phyloP scores from a whole-genome alignment of 768 basidiomycete genomes.

The Xerocomellus chrysenteron region DNA sequence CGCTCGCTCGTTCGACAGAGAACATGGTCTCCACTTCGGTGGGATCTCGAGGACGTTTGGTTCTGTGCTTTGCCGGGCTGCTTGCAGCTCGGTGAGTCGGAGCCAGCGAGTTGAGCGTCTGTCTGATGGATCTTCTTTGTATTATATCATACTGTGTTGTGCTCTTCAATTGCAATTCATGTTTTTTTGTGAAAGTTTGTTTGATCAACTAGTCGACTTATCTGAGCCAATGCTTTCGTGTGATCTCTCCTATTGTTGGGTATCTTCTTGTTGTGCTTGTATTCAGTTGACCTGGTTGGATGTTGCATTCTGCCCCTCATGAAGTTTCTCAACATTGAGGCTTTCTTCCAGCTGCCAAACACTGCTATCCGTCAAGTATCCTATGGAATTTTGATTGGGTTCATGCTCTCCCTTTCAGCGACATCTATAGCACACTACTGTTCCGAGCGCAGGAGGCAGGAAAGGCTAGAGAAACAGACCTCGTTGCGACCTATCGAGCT shows the following conservation, averaged over 20 bases:
- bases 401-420: conserved; percentile 72
- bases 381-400: conserved; percentile 66
- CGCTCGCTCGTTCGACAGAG: conserved; percentile 68
- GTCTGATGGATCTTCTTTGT: conserved; percentile 55
- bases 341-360: conserved; percentile 26
- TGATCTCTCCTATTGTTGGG: too few species aligned
- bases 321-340: conserved; percentile 7
- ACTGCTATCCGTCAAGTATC: conserved; percentile 35
- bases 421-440: conserved; percentile 60
- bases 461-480: conserved; percentile 27
- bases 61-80: conserved; percentile 29
- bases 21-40: conserved; percentile 44
- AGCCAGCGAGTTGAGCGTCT: conserved; percentile 58
- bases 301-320: conserved; percentile 1
- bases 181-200: too few species aligned
- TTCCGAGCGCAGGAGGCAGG: conserved; percentile 47
- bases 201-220: too few species aligned
- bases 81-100: conserved; percentile 23
- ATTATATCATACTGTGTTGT: too few species aligned
- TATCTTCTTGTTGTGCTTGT: too few species aligned
- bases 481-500: conserved; percentile 64
- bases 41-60: conserved; percentile 68
- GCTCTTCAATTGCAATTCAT: too few species aligned
- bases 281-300: too few species aligned
- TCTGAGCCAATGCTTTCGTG: too few species aligned